A percentile compares a stretch with the other conserved stretches of the same genome.
These are phyloP conservation scores for Ophiostoma triangulosporum DNA, from an alignment of 2,329 filamentous ascomycete species.

Conservation along the genomic window DNA sequence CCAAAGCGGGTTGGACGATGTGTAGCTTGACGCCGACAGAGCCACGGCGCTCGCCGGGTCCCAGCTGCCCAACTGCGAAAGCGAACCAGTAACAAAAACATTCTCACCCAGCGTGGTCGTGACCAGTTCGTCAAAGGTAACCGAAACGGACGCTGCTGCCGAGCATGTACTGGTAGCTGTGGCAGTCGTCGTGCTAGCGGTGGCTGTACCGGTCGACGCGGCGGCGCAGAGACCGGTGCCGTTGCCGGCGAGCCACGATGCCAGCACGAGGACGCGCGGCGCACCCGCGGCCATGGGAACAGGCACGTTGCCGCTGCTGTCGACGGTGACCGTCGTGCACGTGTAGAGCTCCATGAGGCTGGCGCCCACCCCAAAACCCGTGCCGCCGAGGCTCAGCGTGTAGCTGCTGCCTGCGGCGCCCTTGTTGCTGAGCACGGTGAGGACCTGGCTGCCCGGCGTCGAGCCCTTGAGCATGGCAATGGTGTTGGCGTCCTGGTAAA, in stretches of 20 bases:
- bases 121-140: constrained; percentile 48
- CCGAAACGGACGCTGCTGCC: constrained; percentile 34
- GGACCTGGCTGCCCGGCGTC: constrained; percentile 11
- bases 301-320: constrained; percentile 24
- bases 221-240: constrained; percentile 21
- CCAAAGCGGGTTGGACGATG: constrained; percentile 48
- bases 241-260: constrained; percentile 22
- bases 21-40: constrained; percentile 47
- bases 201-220: background rate
- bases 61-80: constrained; percentile 49
- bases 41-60: constrained; percentile 37
- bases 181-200: background rate
- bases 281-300: constrained; percentile 29
- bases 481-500: constrained; percentile 17
- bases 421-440: constrained; percentile 20
- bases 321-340: constrained; percentile 17
- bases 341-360: constrained; percentile 17
- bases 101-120: constrained; percentile 47
- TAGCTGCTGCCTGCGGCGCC: constrained; percentile 16
- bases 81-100: constrained; percentile 51
- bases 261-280: constrained; percentile 9
- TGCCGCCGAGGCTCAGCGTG: constrained; percentile 13
- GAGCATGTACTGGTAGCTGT: constrained; percentile 4
- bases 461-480: constrained; percentile 18
- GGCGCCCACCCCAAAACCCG: constrained; percentile 16